Base-by-base conservation (phyloP, 176 grass and related monocot species). In the Oryza australiensis region DNA sequence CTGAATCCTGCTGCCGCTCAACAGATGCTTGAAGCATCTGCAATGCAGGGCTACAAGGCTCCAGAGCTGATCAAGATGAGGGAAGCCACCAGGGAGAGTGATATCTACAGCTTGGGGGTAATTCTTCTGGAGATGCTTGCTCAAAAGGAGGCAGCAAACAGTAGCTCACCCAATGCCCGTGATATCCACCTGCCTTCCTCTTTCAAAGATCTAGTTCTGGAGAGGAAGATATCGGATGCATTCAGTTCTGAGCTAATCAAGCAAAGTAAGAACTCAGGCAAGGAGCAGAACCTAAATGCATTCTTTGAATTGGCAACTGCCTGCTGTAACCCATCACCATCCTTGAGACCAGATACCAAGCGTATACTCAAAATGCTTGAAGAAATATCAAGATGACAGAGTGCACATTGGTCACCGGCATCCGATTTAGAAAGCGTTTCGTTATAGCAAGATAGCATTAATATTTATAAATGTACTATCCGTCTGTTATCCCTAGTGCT, bases 11-110 rank as follows among this genome's bases (percentile, higher is more conserved):
- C 79, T 3, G 84, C 90, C 4, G 75, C 83, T 0, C 95, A 93
- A 46, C 92, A 94, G 79, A 91, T 98, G 92, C 92, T 98, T 0
- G 92, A 98, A 87, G 62, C 76, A 4, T 87, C 90, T 14, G 87
- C 84, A 37, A 75, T 90, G 66, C 88, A 89, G 55, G 90, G 95
- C 0, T 98, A 98, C 72, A 95, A 91, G 77, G 86, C 95, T 13
- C 92, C 95, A 2, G 95, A 98, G 68, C 77, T 98, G 68, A 88
- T 93, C 63, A 98, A 98, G 85, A 93, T 95, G 82, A 90, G 88
- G 72, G 90, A 98, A 26, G 87, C 40, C 26, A 78, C 79, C 3
- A 87, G 65, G 30, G 87, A 93, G 75, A 93, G 90, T 35, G 95
- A 98, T 23, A 84, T 95, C 42, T 98, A 93, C 78, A 94, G 86